Evolutionary conservation across 1,284 basidiomycete genomes (phyloP).

Genomic region (Sanghuangporus weigelae): DNA sequence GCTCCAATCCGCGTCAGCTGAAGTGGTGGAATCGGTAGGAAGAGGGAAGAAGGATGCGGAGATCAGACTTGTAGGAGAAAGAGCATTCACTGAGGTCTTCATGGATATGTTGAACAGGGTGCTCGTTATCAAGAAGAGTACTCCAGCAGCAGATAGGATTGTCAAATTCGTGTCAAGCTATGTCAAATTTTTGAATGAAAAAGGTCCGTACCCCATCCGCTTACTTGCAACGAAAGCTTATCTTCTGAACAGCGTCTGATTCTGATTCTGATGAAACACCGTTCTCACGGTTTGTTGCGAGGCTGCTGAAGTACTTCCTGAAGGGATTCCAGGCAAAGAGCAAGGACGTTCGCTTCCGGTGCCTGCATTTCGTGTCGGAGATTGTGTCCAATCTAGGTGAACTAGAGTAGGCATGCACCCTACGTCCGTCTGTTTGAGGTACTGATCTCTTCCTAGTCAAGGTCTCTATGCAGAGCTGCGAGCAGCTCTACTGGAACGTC

Average conservation of each 20-base stretch:
- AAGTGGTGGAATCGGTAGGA: constrained; percentile 6
- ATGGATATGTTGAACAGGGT: constrained; percentile 18
- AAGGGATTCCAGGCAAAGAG: constrained; percentile 87
- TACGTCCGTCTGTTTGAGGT: neutral
- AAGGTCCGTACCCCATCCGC: constrained; percentile 1
- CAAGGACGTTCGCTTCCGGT: constrained; percentile 82
- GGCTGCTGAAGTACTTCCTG: constrained; percentile 75
- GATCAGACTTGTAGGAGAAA: constrained; percentile 15
- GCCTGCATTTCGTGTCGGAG: constrained; percentile 71
- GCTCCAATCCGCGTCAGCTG: constrained; percentile 13
- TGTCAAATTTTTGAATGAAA: constrained; percentile 15
- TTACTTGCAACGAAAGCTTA: neutral
- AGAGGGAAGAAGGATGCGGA: constrained; percentile 7
- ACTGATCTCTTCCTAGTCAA: constrained; percentile 5
- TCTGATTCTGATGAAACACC: constrained; percentile 50
- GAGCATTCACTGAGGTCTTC: constrained; percentile 12
- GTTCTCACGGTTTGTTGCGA: constrained; percentile 68
- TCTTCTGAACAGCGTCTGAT: neutral
- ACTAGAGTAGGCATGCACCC: constrained; percentile 56
- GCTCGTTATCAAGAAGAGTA: constrained; percentile 17
- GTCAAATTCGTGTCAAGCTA: constrained; percentile 17
- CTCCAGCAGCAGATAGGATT: constrained; percentile 12
- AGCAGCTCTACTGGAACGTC: constrained; percentile 5
- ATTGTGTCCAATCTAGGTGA: constrained; percentile 79
- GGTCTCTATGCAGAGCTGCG: constrained; percentile 16